Evolutionary conservation across 2,329 filamentous ascomycete species (phyloP), one percentile per base, ranked within the genome.

Genomic region (Trichophyton mentagrophytes): DNA sequence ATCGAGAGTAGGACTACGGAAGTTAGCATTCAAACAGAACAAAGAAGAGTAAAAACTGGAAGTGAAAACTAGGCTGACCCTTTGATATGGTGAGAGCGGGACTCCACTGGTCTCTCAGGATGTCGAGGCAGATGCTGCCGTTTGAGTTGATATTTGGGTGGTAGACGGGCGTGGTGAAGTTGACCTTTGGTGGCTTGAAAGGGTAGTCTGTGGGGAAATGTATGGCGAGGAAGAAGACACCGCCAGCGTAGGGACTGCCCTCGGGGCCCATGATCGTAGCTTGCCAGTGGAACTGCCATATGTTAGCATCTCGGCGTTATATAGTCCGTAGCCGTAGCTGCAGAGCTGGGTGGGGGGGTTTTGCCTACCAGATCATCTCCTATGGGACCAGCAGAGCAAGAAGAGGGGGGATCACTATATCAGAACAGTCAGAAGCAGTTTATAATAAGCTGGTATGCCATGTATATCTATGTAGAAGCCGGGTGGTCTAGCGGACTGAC

Each of bases 61-160:
- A n/a, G n/a, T n/a, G 25, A 47, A 33, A 13, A 9, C n/a, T 15
- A 40, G 22, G 64, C 78, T 61, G 79, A 96, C 93, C 93, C 85
- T 99, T 99, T 64, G 90, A 96, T 71, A 99, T 97, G 68, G 93
- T 99, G 77, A 99, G 82, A 67, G 93, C 93, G 47, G 93, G 93
- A 76, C 91, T 96, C 93, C 93, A 99, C 80, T 99, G 93, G 77
- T 99, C 93, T 80, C 93, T 86, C 73, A 99, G 82, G 73, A 99
- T 99, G 73, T 99, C 93, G 75, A 99, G 80, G 77, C 93, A 99
- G 78, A 99, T 99, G 78, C 91, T 96, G 77, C 93, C 93, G 27
- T 97, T 97, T 68, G 90, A 95, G 85, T 99, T 99, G 90, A 99
- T 99, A 80, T 99, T 99, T 71, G 93, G 93, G 80, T 99, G 93